These are phyloP conservation scores for Luvunga scandens DNA, from an alignment of 345 rosid species.

Conservation along the genomic window DNA sequence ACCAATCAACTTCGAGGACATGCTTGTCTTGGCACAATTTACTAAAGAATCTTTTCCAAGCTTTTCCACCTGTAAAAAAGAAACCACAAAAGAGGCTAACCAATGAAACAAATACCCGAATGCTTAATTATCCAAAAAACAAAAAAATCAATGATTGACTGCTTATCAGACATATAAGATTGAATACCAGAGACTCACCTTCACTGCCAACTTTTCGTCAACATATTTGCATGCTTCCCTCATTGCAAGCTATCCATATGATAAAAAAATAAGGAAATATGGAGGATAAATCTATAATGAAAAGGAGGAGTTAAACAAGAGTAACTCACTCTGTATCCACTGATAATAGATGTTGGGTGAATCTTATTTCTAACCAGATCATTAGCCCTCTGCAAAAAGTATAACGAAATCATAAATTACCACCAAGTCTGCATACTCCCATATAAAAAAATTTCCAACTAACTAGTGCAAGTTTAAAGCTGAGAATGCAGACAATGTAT, in stretches of 20 bases:
- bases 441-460: background rate
- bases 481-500: background rate
- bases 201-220: constrained; percentile 83
- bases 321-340: constrained; percentile 77
- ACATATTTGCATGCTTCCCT: constrained; percentile 95
- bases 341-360: constrained; percentile 95
- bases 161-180: background rate
- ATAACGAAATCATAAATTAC: constrained; percentile 1
- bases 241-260: constrained; percentile 80
- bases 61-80: constrained; percentile 71
- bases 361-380: constrained; percentile 97
- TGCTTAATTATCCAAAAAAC: background rate
- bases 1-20: constrained; percentile 95
- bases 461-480: background rate
- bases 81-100: background rate
- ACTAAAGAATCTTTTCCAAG: constrained; percentile 87
- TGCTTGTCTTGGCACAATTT: constrained; percentile 96
- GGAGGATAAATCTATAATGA: background rate
- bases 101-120: background rate
- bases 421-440: background rate
- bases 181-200: constrained; percentile 42
- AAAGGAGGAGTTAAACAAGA: background rate
- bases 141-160: background rate
- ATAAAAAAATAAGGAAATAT: constrained; percentile 9
- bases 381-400: constrained; percentile 76